These are phyloP conservation scores for Vitis rotundifolia DNA, from an alignment of 164 flowering plant genomes.

Conservation along the genomic window DNA sequence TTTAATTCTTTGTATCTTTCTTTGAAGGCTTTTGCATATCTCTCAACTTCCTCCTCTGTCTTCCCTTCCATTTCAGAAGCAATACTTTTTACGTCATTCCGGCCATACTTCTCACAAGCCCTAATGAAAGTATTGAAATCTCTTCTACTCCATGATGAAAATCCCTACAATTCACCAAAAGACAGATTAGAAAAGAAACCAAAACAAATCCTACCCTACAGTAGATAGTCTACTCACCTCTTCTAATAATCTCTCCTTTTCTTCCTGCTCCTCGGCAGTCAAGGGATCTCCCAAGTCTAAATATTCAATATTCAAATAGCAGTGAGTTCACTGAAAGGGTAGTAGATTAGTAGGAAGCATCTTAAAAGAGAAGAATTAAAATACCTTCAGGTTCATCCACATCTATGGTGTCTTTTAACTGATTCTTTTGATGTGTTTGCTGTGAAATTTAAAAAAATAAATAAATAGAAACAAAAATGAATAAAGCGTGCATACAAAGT, in stretches of 20 bases:
- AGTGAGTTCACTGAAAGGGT: not conserved
- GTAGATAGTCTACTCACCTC: conserved; percentile 44
- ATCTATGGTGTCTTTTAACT: conserved; percentile 84
- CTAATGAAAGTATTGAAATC: conserved; percentile 95
- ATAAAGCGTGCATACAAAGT: not conserved
- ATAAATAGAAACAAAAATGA: not conserved
- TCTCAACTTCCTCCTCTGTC: conserved; percentile 90
- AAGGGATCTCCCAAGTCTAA: conserved; percentile 74
- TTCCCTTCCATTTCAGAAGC: conserved; percentile 98
- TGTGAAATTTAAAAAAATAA: conserved; percentile 18
- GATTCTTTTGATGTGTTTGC: conserved; percentile 88
- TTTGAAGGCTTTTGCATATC: conserved; percentile 90
- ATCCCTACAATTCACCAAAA: conserved; percentile 55
- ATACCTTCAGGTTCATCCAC: conserved; percentile 96
- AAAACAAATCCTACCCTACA: not conserved
- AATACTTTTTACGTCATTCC: conserved; percentile 80
- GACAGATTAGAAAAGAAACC: conserved; percentile 1
- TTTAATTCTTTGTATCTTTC: conserved; percentile 94
- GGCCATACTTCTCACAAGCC: conserved; percentile 98
- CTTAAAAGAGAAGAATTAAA: not conserved
- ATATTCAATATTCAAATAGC: conserved; percentile 13
- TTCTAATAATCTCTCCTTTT: conserved; percentile 82
- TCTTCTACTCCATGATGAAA: conserved; percentile 93
- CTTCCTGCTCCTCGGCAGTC: conserved; percentile 95
- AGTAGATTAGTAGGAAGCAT: not conserved